These are phyloP conservation scores for Picea engelmannii DNA, from an alignment of 83 land plant species.

Conservation along the genomic window DNA sequence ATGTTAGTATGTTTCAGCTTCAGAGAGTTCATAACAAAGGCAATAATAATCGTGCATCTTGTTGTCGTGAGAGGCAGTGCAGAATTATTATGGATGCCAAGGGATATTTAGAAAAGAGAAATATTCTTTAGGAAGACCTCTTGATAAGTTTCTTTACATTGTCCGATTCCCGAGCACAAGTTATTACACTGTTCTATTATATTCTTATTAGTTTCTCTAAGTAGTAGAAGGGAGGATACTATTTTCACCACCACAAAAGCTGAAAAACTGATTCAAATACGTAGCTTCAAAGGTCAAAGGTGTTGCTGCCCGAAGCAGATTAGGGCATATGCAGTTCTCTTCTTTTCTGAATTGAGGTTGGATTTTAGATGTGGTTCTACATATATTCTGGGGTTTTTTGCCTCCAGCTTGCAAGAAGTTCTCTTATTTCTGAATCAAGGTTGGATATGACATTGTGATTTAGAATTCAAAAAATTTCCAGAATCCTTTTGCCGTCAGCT, in stretches of 20 bases:
- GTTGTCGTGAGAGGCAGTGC: neutral
- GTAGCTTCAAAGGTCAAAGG: neutral
- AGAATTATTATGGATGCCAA: neutral
- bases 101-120: neutral
- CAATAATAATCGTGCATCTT: no score
- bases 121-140: neutral
- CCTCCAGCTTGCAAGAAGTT: neutral
- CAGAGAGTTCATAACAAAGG: neutral
- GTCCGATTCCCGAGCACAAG: neutral
- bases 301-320: neutral
- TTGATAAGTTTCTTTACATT: neutral
- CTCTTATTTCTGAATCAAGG: slow-evolving; percentile 3
- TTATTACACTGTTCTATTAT: neutral
- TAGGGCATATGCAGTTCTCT: neutral
- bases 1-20: neutral
- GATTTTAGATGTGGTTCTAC: neutral
- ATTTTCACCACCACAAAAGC: neutral
- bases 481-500: neutral
- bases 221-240: no score
- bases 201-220: neutral
- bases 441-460: neutral
- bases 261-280: neutral
- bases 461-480: neutral
- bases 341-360: neutral
- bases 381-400: neutral